These are phyloP conservation scores for Aspergillus pseudoglaucus DNA, from an alignment of 2,329 filamentous ascomycete genomes.

Conservation along the genomic window DNA sequence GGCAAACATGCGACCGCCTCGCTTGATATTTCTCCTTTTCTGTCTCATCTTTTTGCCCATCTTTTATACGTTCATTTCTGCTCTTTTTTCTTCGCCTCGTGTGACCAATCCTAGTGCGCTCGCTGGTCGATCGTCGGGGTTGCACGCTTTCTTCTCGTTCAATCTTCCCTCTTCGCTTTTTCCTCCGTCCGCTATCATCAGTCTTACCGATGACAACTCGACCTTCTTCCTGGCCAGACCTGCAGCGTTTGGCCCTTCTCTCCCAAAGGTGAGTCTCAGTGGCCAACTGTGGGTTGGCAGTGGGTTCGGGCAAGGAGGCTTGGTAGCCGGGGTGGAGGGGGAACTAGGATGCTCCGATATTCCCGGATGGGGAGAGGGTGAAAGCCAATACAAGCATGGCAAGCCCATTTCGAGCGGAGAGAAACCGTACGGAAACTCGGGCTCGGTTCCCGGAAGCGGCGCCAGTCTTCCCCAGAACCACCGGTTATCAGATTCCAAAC, in stretches of 20 bases:
- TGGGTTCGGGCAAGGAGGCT: slow-evolving; percentile 70
- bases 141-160: slow-evolving; percentile 61
- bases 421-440: slow-evolving; percentile 17
- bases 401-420: slow-evolving; percentile 14
- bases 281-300: slow-evolving; percentile 90
- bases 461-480: slow-evolving; percentile 12
- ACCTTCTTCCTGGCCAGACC: slow-evolving; percentile 93
- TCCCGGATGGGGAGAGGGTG: slow-evolving; percentile 71
- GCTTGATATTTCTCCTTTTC: slow-evolving; percentile 40
- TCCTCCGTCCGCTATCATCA: slow-evolving; percentile 90
- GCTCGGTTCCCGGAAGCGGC: slow-evolving; percentile 17
- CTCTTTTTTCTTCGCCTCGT: slow-evolving; percentile 34
- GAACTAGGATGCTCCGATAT: slow-evolving; percentile 95
- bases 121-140: slow-evolving; percentile 38
- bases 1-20: slow-evolving; percentile 42
- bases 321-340: slow-evolving; percentile 56
- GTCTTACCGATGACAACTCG: slow-evolving; percentile 93
- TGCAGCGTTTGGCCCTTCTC: slow-evolving; percentile 79
- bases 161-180: slow-evolving; percentile 79
- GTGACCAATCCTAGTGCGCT: slow-evolving; percentile 32
- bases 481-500: slow-evolving; percentile 17
- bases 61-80: slow-evolving; percentile 42
- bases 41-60: slow-evolving; percentile 45
- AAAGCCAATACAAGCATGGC: slow-evolving; percentile 32
- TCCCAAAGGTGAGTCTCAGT: slow-evolving; percentile 71